Base-by-base conservation (phyloP, 768 basidiomycete genomes). In the Tricholoma sp. region DNA sequence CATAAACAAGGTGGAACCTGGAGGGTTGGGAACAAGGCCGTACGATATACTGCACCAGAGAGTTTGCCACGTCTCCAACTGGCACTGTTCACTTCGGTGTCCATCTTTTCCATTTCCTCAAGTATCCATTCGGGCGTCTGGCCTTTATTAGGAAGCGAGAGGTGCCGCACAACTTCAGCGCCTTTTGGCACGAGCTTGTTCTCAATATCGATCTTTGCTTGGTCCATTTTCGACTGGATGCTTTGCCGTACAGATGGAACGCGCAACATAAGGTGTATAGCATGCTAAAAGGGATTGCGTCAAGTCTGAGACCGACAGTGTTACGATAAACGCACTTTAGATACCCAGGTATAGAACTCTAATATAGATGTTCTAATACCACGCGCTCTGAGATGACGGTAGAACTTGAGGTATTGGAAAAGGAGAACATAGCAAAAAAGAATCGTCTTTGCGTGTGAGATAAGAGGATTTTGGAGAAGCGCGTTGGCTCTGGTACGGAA, bases 1-100 rank as follows among this genome's bases (percentile, higher is more conserved):
- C 7, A 50, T 47, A 48, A 51, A 33, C 15, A 29, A 8, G 2
- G 39, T 53, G 42, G 42, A 57, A 18, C 49, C 50, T 18, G 17
- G 29, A n/a, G 39, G 32, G 53, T 44, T 34, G 39, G 17, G 29
- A 17, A 11, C 33, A 33, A 42, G 11, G 32, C 74, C 86, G 60
- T 66, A 91, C 89, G 92, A 63, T 94, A 94, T 18, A 94, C 88
- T 6, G 90, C 89, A 4, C 92, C 93, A 45, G 88, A 89, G 12
- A 94, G 68, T 67, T 89, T 90, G 15, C 91, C 91, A 4, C 80
- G 68, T 52, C 72, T 76, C 84, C 88, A 94, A 54, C 83, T 73
- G 1, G 76, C 71, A 15, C 65, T 61, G 15, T 71, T 75, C 47
- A 81, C 66, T 57, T 84, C 82, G 24, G 63, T 66, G 68, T 94